Evolutionary conservation across 192 early-diverging fungal species (phyloP).

Genomic region (Entophlyctis luteolus): DNA sequence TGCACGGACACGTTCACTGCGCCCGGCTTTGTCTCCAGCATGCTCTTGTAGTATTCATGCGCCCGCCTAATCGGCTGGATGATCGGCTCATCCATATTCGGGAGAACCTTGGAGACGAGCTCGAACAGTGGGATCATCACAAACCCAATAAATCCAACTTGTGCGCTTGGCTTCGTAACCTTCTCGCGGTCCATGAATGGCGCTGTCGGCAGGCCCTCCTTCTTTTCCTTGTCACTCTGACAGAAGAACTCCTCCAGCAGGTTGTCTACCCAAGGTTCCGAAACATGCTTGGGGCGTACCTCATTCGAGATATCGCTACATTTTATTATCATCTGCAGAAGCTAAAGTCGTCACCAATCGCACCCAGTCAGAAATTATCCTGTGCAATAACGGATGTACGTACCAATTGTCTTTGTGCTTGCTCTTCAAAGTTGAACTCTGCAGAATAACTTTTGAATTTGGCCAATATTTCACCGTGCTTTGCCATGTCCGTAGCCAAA

Average conservation of each 20-base stretch:
- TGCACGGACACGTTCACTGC: too few species aligned
- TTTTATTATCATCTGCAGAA: slow-evolving; percentile 53
- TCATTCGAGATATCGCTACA: slow-evolving; percentile 59
- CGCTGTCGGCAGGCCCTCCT: slow-evolving; percentile 43
- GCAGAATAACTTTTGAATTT: slow-evolving; percentile 37
- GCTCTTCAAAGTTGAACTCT: slow-evolving; percentile 41
- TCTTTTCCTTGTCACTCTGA: slow-evolving; percentile 49
- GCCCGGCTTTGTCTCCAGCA: slow-evolving; percentile 31
- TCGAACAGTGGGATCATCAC: slow-evolving; percentile 57
- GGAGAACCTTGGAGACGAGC: slow-evolving; percentile 38
- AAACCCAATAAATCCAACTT: slow-evolving; percentile 46
- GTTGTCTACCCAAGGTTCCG: slow-evolving; percentile 50
- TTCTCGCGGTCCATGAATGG: slow-evolving; percentile 58
- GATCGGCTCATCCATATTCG: slow-evolving; percentile 42
- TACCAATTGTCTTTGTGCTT: slow-evolving; percentile 40
- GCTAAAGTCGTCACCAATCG: slow-evolving; percentile 20
- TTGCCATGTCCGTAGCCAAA: slow-evolving; percentile 50
- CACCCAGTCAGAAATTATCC: neutral
- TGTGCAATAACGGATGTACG: neutral
- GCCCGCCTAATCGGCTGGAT: slow-evolving; percentile 40
- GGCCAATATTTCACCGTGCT: slow-evolving; percentile 45
- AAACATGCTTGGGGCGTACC: slow-evolving; percentile 50
- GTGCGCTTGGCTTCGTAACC: slow-evolving; percentile 49
- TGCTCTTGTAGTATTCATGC: slow-evolving; percentile 46
- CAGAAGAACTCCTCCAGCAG: slow-evolving; percentile 53